These are phyloP conservation scores for Phytopythium chamaehyphon DNA, from an alignment of 352 stramenopile genomes.

Conservation along the genomic window DNA sequence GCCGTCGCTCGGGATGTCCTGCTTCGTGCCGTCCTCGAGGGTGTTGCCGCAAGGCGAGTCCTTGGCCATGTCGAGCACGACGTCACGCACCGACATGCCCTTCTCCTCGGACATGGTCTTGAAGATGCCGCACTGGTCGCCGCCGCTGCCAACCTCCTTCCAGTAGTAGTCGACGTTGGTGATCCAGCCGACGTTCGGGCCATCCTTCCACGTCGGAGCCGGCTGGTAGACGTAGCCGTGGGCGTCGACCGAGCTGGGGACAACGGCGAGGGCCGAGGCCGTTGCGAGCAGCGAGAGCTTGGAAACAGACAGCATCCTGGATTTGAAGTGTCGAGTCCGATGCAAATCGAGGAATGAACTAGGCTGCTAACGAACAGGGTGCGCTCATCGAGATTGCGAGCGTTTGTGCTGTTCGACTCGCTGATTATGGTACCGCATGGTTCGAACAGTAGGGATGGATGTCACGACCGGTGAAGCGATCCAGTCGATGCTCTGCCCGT, in stretches of 20 bases:
- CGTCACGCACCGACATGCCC: conserved; percentile 23
- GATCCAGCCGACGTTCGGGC: not conserved
- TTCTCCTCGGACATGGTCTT: conserved; percentile 25
- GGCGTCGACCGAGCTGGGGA: not conserved
- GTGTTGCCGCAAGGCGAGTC: conserved; percentile 31
- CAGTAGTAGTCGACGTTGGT: conserved; percentile 15
- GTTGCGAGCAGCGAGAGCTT: not conserved
- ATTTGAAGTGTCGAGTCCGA: not conserved
- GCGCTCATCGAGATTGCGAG: too few species aligned
- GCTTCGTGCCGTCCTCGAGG: conserved; percentile 15
- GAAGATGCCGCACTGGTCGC: conserved; percentile 23
- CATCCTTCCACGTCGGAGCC: conserved; percentile 1
- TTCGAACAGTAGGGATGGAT: not conserved
- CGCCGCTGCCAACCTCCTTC: conserved; percentile 19
- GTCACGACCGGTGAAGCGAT: not conserved
- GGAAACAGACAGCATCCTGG: not conserved
- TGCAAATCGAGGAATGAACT: not conserved
- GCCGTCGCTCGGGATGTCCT: conserved; percentile 29
- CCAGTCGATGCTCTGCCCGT: too few species aligned
- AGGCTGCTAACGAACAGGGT: too few species aligned
- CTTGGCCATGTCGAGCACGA: conserved; percentile 27
- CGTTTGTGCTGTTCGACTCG: not conserved
- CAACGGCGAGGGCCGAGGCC: not conserved
- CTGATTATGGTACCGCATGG: not conserved
- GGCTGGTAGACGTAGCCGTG: conserved; percentile 9